Conservation (phyloP, 352 stramenopile species). For the Globisporangium spinosum region DNA sequence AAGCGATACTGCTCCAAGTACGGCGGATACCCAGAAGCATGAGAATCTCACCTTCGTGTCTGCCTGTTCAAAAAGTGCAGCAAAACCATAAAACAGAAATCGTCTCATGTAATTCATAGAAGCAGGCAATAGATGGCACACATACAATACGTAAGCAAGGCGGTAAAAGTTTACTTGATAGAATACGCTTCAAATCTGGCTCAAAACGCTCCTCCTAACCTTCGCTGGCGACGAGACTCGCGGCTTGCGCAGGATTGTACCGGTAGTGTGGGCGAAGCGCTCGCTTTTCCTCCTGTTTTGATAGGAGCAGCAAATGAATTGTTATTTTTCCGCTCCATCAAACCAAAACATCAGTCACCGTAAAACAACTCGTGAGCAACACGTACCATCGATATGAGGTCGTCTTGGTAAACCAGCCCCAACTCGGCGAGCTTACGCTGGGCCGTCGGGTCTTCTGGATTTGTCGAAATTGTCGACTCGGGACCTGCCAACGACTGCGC, state of each 20-base stretch:
- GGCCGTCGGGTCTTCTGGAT: slow-evolving; percentile 24
- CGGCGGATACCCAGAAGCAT: slow-evolving; percentile 68
- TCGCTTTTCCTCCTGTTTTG: slow-evolving; percentile 69
- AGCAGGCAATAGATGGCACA: slow-evolving; percentile 5
- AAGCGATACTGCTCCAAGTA: slow-evolving; percentile 87
- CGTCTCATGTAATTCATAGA: slow-evolving; percentile 6
- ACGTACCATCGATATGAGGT: slow-evolving; percentile 57
- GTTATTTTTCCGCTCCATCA: not conserved
- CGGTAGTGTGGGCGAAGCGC: slow-evolving; percentile 74
- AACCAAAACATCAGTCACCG: not conserved
- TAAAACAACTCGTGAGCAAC: not conserved
- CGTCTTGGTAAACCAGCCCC: slow-evolving; percentile 54
- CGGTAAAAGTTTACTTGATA: slow-evolving; percentile 25
- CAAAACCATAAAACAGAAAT: slow-evolving; percentile 3
- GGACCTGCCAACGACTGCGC: slow-evolving; percentile 12
- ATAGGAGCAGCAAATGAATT: not conserved
- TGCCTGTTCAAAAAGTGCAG: not conserved
- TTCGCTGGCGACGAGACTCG: slow-evolving; percentile 7
- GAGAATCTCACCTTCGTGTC: not conserved
- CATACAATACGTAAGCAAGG: not conserved
- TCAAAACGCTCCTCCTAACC: slow-evolving; percentile 16
- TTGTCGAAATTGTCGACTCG: slow-evolving; percentile 24
- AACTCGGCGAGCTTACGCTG: slow-evolving; percentile 24
- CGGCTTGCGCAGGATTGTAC: slow-evolving; percentile 44
- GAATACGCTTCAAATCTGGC: slow-evolving; percentile 12